Conservation (phyloP, 805 yeast genomes). For the Saccharomycopsis guyanensis region DNA sequence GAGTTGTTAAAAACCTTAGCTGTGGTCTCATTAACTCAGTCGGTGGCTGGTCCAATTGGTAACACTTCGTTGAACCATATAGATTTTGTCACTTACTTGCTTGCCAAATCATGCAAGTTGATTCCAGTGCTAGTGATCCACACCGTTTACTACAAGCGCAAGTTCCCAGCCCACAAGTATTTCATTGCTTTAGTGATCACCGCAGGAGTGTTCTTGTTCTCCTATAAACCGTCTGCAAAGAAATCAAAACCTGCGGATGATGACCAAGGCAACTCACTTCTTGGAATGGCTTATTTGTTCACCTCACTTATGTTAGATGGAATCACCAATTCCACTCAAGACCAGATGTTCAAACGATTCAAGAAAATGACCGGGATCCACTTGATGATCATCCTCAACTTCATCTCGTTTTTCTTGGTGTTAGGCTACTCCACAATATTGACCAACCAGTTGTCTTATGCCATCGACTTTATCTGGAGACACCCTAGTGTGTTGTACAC, state of each 20-base stretch:
- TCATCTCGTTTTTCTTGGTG: constrained; percentile 39
- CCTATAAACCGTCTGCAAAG: constrained; percentile 36
- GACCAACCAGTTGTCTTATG: constrained; percentile 43
- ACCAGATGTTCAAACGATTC: constrained; percentile 56
- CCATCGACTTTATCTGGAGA: constrained; percentile 38
- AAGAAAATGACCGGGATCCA: constrained; percentile 68
- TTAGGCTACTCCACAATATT: constrained; percentile 38
- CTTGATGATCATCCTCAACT: constrained; percentile 68
- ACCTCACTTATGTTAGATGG: constrained; percentile 80
- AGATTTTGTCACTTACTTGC: constrained; percentile 73
- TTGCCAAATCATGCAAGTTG: constrained; percentile 90
- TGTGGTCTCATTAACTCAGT: constrained; percentile 63
- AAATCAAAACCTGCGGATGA: constrained; percentile 22
- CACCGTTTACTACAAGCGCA: constrained; percentile 55
- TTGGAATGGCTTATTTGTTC: constrained; percentile 56
- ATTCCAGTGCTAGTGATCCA: constrained; percentile 93
- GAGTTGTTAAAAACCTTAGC: constrained; percentile 32
- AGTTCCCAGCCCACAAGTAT: constrained; percentile 70
- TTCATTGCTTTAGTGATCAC: constrained; percentile 75
- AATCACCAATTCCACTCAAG: constrained; percentile 88
- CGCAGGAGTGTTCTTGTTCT: constrained; percentile 73
- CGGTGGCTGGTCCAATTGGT: constrained; percentile 78
- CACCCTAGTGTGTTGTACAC: constrained; percentile 45
- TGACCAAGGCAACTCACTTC: constrained; percentile 33
- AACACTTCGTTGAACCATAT: constrained; percentile 72